phyloP scores from a whole-genome alignment of 108 stramenopile species.

The Discostella pseudostelligera region DNA sequence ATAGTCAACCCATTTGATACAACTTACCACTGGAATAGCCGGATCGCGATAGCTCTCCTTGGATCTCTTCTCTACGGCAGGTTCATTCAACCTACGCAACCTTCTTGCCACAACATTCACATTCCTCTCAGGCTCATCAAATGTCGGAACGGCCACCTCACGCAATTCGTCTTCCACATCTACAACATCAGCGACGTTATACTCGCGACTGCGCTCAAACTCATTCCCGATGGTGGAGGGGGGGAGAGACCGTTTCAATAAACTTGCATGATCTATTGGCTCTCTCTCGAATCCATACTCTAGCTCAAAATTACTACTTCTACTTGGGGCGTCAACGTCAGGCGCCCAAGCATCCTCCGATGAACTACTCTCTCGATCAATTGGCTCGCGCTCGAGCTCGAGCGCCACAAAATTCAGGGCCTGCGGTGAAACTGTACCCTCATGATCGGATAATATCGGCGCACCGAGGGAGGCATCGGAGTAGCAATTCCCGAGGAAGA shows the following conservation, averaged over 20 bases:
- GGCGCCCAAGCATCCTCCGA: background rate
- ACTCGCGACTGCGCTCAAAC: too few species aligned
- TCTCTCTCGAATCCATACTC: too few species aligned
- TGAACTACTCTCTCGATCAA: background rate
- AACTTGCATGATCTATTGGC: too few species aligned
- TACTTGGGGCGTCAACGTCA: too few species aligned
- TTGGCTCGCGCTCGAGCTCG: background rate
- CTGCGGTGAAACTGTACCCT: conserved; percentile 1
- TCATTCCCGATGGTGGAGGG: too few species aligned
- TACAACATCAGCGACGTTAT: too few species aligned
- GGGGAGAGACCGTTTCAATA: too few species aligned
- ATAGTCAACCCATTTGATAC: too few species aligned
- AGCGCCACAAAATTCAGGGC: background rate
- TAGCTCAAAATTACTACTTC: too few species aligned
- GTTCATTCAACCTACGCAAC: background rate
- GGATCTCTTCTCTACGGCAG: background rate
- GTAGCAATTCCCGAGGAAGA: background rate
- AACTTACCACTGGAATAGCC: background rate
- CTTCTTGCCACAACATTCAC: background rate
- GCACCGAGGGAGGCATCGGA: background rate
- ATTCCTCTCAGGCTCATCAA: too few species aligned
- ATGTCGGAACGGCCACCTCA: too few species aligned
- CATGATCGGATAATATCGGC: background rate
- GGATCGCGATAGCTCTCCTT: background rate
- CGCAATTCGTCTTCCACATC: background rate